Base-by-base conservation (phyloP, 2,329 filamentous ascomycete genomes). In the Phialemoniopsis sp. region DNA sequence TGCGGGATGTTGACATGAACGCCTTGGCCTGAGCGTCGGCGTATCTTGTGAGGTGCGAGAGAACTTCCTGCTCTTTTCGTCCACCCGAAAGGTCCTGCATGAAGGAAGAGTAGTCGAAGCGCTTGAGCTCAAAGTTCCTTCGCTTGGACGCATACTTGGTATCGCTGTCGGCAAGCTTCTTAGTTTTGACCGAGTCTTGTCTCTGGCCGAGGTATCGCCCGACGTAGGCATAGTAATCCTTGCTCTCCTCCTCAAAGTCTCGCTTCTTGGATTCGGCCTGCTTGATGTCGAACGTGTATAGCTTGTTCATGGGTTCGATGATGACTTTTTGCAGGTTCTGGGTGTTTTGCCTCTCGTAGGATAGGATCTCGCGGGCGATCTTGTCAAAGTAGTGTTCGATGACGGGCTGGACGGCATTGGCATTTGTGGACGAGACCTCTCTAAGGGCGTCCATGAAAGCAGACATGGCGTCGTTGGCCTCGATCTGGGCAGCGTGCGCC, bases 31-130 rank as follows among this genome's bases (percentile, higher is more conserved):
- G 93, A 4, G 85, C 81, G 58, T 95, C 89, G 9, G 94, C 94
- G 59, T 90, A 98, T 57, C 85, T 91, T 2, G 93, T 98, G 26
- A 98, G 73, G 57, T 96, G 87, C 2, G 91, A 97, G 21, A 98
- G 66, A 5, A 98, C 87, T 59, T 98, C 93, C 56, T 97, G 93
- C 54, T 98, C 93, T 60, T 97, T 98, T 46, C 93, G 84, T n/a
- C 93, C 93, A 21, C 93, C 93, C 47, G 97, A 93, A n/a, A 98
- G 73, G 67, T 98, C 93, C 55, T 97, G 91, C 87, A 98, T 95
- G 57, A 97, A 98, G 13, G 89, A 95, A 4, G 91, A 97, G 60
- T 98, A 98, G 62, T 98, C 94, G 55, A 98, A 98, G 9, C 94
- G 84, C 67, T 95, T 96, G 41, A 98, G 75, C 67, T 98, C 93